A percentile compares a stretch with the other conserved stretches of the same genome.
These are phyloP conservation scores for Trichophyton verrucosum DNA, from an alignment of 2,329 filamentous ascomycete genomes.

Conservation along the genomic window DNA sequence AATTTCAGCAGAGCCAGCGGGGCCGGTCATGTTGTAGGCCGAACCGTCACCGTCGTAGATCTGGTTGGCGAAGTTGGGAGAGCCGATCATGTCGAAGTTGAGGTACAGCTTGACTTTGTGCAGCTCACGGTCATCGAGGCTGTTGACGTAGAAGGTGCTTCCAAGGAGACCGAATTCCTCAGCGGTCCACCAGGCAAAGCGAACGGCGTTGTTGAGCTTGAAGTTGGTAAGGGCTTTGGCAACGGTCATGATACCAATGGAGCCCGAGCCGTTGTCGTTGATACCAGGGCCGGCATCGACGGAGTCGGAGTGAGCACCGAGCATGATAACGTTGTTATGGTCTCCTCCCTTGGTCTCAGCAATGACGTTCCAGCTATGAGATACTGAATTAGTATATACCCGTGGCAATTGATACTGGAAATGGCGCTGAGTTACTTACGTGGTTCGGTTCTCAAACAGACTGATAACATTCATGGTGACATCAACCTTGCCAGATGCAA, in stretches of 20 bases:
- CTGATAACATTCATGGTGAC: constrained; percentile 33
- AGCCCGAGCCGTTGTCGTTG: constrained; percentile 66
- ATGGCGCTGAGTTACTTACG: constrained; percentile 17
- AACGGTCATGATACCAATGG: constrained; percentile 47
- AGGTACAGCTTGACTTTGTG: constrained; percentile 54
- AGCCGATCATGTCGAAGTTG: constrained; percentile 61
- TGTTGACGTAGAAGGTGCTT: constrained; percentile 44
- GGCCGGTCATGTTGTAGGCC: constrained; percentile 42
- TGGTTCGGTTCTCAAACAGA: constrained; percentile 36
- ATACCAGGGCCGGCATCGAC: constrained; percentile 55
- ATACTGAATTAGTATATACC: constrained; percentile 11
- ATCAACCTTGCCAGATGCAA: constrained; percentile 34
- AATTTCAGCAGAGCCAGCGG: constrained; percentile 55
- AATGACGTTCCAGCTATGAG: constrained; percentile 42
- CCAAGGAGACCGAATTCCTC: constrained; percentile 54
- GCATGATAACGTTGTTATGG: constrained; percentile 45
- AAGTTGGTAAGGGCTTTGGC: constrained; percentile 55
- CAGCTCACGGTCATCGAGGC: constrained; percentile 38
- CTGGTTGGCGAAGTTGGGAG: constrained; percentile 46
- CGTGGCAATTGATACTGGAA: background rate
- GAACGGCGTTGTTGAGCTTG: constrained; percentile 56
- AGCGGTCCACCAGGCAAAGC: constrained; percentile 55
- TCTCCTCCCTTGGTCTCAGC: constrained; percentile 49
- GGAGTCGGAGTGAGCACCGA: constrained; percentile 51
- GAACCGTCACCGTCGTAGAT: constrained; percentile 48